phyloP scores from a whole-genome alignment of 164 flowering plant genomes.

The Nymphaea colorata region DNA sequence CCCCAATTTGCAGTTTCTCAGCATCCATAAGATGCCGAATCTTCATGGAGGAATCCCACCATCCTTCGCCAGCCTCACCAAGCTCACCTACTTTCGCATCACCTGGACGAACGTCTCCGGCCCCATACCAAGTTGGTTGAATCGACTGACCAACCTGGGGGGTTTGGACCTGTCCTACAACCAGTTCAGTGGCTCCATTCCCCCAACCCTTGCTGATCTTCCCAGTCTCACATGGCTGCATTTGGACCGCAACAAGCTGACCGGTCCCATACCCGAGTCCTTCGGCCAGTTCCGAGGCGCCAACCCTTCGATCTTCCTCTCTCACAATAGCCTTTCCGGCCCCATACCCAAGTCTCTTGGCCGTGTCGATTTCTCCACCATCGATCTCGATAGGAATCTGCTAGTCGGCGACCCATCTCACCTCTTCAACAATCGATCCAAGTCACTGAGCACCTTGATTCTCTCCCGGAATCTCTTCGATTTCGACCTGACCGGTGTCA shows the following conservation, averaged over 20 bases:
- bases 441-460: too few relatives aligned
- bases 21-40: not conserved
- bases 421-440: not conserved
- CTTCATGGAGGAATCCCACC: not conserved
- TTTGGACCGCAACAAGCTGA: not conserved
- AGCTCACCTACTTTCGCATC: not conserved
- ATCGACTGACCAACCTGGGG: not conserved
- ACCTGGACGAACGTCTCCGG: not conserved
- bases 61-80: not conserved
- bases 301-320: not conserved
- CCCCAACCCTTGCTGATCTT: not conserved
- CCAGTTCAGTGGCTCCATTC: not conserved
- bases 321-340: not conserved
- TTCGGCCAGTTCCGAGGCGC: not conserved
- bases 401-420: not conserved
- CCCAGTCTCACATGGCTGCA: not conserved
- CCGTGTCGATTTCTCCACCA: not conserved
- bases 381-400: not conserved
- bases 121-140: not conserved
- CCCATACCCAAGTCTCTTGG: not conserved
- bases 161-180: not conserved
- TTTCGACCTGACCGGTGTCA: not conserved
- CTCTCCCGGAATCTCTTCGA: not conserved
- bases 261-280: not conserved
- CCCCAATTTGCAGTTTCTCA: not conserved